Conservation (phyloP, 2,329 filamentous ascomycete genomes). For the Trichoderma koningii region DNA sequence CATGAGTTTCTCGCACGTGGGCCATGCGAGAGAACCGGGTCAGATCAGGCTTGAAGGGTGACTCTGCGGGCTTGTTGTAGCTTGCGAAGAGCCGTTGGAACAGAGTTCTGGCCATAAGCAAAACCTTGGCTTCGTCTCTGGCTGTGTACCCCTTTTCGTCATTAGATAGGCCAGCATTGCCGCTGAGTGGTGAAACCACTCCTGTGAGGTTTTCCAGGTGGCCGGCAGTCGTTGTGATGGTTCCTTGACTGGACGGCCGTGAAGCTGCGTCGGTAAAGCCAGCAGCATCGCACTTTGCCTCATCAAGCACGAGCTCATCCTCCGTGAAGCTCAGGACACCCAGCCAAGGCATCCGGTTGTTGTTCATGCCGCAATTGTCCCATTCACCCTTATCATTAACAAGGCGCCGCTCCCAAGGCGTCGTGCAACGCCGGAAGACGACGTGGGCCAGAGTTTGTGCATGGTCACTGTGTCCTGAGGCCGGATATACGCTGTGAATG, state of each 20-base stretch:
- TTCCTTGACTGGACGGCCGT: too few species aligned
- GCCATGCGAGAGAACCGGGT: neutral
- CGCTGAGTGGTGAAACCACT: too few species aligned
- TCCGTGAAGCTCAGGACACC: neutral
- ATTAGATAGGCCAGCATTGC: too few species aligned
- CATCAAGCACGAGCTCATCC: neutral
- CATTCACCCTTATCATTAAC: too few species aligned
- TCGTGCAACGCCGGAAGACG: neutral
- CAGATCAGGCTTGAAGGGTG: neutral
- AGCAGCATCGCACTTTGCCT: neutral
- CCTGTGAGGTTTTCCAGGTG: too few species aligned
- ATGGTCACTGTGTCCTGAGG: neutral
- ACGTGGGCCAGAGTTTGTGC: neutral
- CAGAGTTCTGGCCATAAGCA: too few species aligned
- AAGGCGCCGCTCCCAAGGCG: neutral
- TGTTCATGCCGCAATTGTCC: neutral
- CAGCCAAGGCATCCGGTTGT: neutral
- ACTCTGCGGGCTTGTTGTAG: neutral
- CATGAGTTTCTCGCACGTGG: neutral
- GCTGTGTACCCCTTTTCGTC: too few species aligned
- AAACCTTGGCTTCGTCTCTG: too few species aligned
- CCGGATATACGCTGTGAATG: neutral
- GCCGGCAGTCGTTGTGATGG: too few species aligned
- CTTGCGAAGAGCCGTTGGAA: too few species aligned
- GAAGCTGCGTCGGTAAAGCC: too few species aligned